A percentile compares a stretch with the other conserved stretches of the same genome.
Conservation (phyloP, 2,329 filamentous ascomycete species). For the Basipetospora chlamydospora region DNA sequence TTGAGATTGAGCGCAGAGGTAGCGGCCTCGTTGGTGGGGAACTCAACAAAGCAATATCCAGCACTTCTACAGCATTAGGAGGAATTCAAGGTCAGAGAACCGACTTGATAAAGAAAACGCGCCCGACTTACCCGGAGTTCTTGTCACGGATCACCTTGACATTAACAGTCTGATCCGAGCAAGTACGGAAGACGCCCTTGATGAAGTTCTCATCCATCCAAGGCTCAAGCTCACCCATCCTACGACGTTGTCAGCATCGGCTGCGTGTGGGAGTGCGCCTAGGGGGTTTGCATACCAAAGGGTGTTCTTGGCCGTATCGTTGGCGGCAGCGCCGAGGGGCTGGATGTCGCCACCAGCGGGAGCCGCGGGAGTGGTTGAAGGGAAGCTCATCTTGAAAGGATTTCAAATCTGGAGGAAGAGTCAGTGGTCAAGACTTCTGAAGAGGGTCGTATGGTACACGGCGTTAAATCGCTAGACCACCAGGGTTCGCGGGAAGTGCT, state of each 20-base stretch:
- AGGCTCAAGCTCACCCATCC: constrained; percentile 98
- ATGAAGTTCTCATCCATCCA: constrained; percentile 99
- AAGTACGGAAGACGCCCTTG: constrained; percentile 76
- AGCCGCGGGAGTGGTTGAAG: constrained; percentile 8
- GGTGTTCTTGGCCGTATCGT: constrained; percentile 40
- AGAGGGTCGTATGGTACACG: too few relatives aligned
- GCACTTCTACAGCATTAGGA: constrained; percentile 56
- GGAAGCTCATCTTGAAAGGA: constrained; percentile 11
- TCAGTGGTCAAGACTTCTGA: too few relatives aligned
- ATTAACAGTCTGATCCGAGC: constrained; percentile 87
- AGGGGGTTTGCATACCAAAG: constrained; percentile 31
- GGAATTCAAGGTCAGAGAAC: neutral
- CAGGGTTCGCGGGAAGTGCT: too few relatives aligned
- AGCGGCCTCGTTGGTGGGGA: constrained; percentile 66
- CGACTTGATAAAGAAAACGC: too few relatives aligned
- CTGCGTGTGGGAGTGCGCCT: too few relatives aligned
- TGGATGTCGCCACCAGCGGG: constrained; percentile 15
- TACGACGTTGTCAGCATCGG: too few relatives aligned
- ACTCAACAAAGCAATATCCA: constrained; percentile 98
- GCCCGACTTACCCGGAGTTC: constrained; percentile 78
- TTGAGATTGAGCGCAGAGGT: constrained; percentile 85
- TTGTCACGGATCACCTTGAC: constrained; percentile 99
- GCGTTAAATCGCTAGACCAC: too few relatives aligned
- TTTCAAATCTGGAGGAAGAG: too few relatives aligned
- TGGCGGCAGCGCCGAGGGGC: constrained; percentile 14